Evolutionary conservation across 208 protist genomes (phyloP).

Genomic region (Entamoeba nuttalli): DNA sequence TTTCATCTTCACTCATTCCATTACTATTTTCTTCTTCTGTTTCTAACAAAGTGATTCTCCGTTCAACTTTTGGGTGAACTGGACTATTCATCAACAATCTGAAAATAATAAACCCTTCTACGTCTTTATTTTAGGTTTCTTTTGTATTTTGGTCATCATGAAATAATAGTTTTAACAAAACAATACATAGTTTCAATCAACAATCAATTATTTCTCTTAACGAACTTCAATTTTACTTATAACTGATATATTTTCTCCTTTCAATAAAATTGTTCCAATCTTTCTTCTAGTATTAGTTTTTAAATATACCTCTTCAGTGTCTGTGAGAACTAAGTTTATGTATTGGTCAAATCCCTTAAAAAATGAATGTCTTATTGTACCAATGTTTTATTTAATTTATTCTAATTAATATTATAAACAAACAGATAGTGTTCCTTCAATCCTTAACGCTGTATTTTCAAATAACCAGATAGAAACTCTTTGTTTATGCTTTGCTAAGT

Average conservation of each 20-base stretch:
- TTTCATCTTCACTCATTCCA: too few relatives aligned
- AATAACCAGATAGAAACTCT: neutral
- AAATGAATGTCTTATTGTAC: neutral
- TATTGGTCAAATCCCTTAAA: slow-evolving; percentile 70
- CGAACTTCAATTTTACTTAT: neutral
- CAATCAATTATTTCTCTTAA: neutral
- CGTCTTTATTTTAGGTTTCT: neutral
- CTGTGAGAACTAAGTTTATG: slow-evolving; percentile 69
- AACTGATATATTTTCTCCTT: slow-evolving; percentile 60
- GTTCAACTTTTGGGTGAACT: neutral
- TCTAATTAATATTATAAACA: neutral
- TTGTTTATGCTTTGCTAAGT: neutral
- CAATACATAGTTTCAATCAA: neutral
- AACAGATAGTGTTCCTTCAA: neutral
- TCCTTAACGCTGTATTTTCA: neutral
- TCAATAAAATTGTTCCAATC: slow-evolving; percentile 65
- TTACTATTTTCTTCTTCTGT: neutral
- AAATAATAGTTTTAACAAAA: neutral
- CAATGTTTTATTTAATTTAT: too few relatives aligned
- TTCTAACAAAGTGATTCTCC: neutral
- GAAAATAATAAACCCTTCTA: neutral
- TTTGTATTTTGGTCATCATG: neutral
- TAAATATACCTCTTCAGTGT: slow-evolving; percentile 58
- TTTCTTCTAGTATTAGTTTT: slow-evolving; percentile 47
- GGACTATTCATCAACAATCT: neutral